phyloP scores from a whole-genome alignment of 2,329 filamentous ascomycete species.

The Aureobasidium uvarum region DNA sequence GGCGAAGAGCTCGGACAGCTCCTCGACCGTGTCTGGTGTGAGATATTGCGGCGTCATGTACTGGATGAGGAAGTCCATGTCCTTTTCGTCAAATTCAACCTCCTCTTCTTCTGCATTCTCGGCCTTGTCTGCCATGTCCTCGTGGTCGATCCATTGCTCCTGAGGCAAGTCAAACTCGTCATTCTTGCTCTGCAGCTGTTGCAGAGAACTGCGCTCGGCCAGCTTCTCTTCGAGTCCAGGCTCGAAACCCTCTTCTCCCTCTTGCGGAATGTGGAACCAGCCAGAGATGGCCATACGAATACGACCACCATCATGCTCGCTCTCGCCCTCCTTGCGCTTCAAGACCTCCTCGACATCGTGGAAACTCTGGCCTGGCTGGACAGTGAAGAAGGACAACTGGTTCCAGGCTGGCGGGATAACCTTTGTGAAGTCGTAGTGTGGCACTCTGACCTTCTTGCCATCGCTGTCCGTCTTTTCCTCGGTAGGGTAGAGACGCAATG shows the following conservation, averaged over 20 bases:
- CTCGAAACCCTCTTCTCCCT: conserved; percentile 89
- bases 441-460: conserved; percentile 72
- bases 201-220: conserved; percentile 83
- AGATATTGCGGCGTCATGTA: conserved; percentile 90
- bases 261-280: conserved; percentile 97
- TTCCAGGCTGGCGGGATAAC: conserved; percentile 94
- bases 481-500: conserved; percentile 80
- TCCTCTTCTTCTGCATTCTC: conserved; percentile 59
- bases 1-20: conserved; percentile 74
- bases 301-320: conserved; percentile 67
- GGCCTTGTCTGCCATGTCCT: conserved; percentile 61
- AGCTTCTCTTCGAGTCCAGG: conserved; percentile 84
- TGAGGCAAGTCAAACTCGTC: conserved; percentile 85
- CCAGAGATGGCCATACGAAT: conserved; percentile 97
- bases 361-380: conserved; percentile 97
- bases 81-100: conserved; percentile 66
- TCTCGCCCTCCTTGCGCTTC: conserved; percentile 56
- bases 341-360: conserved; percentile 99
- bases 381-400: conserved; percentile 96
- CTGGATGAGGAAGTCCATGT: conserved; percentile 85
- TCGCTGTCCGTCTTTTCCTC: conserved; percentile 61
- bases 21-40: conserved; percentile 84
- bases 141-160: conserved; percentile 52
- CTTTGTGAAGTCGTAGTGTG: conserved; percentile 72
- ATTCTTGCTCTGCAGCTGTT: conserved; percentile 87